Evolutionary conservation across 176 grass and related monocot species (phyloP).

Genomic region (Oryza longistaminata): DNA sequence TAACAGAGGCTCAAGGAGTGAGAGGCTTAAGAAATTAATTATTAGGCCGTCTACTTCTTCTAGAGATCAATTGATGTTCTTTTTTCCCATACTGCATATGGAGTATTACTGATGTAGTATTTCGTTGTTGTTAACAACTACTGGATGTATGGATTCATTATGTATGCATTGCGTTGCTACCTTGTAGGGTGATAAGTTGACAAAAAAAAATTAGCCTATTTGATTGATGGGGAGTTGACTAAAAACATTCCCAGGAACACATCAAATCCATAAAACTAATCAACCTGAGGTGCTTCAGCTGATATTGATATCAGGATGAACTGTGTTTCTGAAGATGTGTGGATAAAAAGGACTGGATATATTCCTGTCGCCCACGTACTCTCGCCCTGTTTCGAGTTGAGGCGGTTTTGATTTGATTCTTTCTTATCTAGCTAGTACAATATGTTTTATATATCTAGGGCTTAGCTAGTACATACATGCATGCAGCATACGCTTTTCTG

Average conservation of each 20-base stretch:
- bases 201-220: background rate
- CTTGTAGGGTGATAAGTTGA: conserved; percentile 20
- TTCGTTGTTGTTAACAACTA: background rate
- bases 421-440: background rate
- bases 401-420: background rate
- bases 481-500: background rate
- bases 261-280: background rate
- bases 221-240: background rate
- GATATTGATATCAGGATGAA: background rate
- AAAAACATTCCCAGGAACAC: background rate
- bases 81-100: background rate
- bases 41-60: background rate
- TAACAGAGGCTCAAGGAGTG: background rate
- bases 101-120: too few species aligned
- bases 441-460: background rate
- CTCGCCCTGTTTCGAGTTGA: background rate
- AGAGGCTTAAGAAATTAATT: background rate
- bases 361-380: background rate
- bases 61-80: background rate
- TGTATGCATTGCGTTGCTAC: background rate
- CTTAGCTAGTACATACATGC: background rate
- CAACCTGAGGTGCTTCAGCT: background rate
- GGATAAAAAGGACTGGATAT: background rate
- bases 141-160: background rate
- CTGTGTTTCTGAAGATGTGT: background rate